Percentiles rank a stretch among this genome's conserved stretches.
phyloP scores from a whole-genome alignment of 768 basidiomycete species.

The Asterophora parasitica region DNA sequence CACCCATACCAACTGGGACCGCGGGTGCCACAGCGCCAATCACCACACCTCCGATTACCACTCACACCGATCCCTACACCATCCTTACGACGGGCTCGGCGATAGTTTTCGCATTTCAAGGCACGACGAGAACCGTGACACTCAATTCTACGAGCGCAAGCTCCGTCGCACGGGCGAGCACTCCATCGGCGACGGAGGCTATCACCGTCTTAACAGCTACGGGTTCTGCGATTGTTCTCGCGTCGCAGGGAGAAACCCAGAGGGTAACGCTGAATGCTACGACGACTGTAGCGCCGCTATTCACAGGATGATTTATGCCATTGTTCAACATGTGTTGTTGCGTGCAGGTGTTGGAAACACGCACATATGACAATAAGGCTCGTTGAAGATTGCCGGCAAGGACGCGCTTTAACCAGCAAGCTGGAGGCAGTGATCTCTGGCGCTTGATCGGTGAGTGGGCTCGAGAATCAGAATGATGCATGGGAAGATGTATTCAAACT shows the following conservation, averaged over 20 bases:
- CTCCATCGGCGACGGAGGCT: not conserved
- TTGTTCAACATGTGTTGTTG: too few species aligned
- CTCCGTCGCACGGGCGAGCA: not conserved
- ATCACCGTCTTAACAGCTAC: constrained; percentile 8
- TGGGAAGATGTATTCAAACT: too few species aligned
- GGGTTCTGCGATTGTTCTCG: constrained; percentile 8
- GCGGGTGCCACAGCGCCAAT: not conserved
- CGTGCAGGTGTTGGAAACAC: too few species aligned
- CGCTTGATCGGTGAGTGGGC: too few species aligned
- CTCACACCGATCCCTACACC: not conserved
- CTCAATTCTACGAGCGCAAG: not conserved
- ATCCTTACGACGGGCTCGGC: not conserved
- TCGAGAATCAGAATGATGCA: too few species aligned
- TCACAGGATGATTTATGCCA: too few species aligned
- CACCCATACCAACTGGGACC: not conserved
- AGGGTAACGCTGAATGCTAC: constrained; percentile 1
- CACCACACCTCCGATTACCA: not conserved
- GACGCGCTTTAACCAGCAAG: too few species aligned
- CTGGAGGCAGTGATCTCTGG: too few species aligned
- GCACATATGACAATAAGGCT: too few species aligned
- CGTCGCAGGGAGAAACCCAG: constrained; percentile 7
- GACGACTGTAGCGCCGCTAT: not conserved
- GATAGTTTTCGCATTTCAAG: not conserved
- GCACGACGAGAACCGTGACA: not conserved
- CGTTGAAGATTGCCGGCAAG: too few species aligned